phyloP scores from a whole-genome alignment of 2,329 filamentous ascomycete species.

The Apiospora saccharicola region DNA sequence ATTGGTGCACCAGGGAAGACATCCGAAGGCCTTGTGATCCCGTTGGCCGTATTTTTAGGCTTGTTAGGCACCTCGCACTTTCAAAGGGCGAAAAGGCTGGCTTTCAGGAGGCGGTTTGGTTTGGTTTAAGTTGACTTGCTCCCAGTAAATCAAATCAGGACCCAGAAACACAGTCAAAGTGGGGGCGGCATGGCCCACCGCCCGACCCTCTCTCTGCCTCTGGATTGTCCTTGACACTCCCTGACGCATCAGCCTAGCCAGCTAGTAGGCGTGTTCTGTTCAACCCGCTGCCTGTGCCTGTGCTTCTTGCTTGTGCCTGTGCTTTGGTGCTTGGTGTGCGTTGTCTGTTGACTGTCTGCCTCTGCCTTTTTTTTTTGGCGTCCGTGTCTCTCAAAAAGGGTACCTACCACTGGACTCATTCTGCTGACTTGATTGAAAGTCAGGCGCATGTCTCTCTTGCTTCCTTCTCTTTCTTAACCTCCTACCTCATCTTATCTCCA shows the following conservation, averaged over 20 bases:
- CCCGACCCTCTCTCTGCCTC: not conserved
- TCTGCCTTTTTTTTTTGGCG: not conserved
- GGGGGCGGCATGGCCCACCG: not conserved
- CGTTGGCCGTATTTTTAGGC: conserved; percentile 8
- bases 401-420: not conserved
- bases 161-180: conserved; percentile 2
- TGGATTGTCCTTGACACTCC: conserved; percentile 6
- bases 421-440: conserved; percentile 1
- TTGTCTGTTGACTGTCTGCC: conserved; percentile 3
- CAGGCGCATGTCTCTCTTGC: conserved; percentile 19
- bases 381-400: conserved; percentile 1
- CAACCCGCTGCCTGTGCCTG: conserved; percentile 6
- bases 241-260: conserved; percentile 40
- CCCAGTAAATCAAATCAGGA: conserved; percentile 12
- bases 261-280: conserved; percentile 42
- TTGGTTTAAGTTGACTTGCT: conserved; percentile 4
- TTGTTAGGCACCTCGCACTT: not conserved
- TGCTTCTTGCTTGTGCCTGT: conserved; percentile 17
- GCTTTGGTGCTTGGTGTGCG: conserved; percentile 6
- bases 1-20: not conserved
- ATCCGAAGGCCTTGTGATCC: not conserved
- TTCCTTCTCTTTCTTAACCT: conserved; percentile 13
- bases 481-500: not conserved
- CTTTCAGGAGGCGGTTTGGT: not conserved
- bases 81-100: not conserved